Percentiles rank a stretch among this genome's conserved stretches.
Evolutionary conservation across 108 stramenopile species (phyloP).

Genomic region (Schizochytrium sp.): DNA sequence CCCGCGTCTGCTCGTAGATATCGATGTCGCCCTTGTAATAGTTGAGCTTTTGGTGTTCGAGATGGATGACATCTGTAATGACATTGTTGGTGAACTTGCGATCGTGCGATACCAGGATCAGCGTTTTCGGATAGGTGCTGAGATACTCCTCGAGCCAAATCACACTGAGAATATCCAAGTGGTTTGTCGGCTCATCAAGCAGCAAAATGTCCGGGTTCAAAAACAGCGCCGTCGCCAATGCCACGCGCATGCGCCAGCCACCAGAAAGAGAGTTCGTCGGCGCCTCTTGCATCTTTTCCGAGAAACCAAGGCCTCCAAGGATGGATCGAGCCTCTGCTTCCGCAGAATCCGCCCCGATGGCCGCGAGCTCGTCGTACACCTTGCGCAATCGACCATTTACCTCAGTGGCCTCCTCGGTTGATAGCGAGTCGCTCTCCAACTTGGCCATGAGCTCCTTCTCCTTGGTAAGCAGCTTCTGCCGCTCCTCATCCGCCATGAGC

Average conservation of each 20-base stretch:
- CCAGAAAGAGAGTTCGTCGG: constrained; percentile 69
- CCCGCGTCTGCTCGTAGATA: constrained; percentile 72
- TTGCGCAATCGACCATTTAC: constrained; percentile 17
- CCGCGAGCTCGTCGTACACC: constrained; percentile 42
- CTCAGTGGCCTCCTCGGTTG: background rate
- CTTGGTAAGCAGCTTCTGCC: constrained; percentile 37
- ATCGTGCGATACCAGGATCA: constrained; percentile 89
- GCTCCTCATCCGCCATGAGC: constrained; percentile 57
- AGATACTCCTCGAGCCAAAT: constrained; percentile 80
- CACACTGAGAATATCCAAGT: constrained; percentile 83
- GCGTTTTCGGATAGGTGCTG: constrained; percentile 68
- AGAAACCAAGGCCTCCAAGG: constrained; percentile 71
- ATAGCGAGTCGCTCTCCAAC: background rate
- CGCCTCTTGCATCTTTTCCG: constrained; percentile 66
- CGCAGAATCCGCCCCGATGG: constrained; percentile 52
- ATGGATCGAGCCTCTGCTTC: constrained; percentile 54
- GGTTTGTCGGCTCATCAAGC: constrained; percentile 66
- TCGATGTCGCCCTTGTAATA: constrained; percentile 95
- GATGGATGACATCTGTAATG: constrained; percentile 78
- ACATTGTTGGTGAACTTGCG: constrained; percentile 87
- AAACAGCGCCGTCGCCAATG: constrained; percentile 88
- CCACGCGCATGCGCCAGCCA: constrained; percentile 97
- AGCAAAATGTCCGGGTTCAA: constrained; percentile 66
- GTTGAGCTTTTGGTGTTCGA: constrained; percentile 55
- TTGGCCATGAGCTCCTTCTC: constrained; percentile 38